These are phyloP conservation scores for Candida manassasensis DNA, from an alignment of 805 yeast species.

Conservation along the genomic window DNA sequence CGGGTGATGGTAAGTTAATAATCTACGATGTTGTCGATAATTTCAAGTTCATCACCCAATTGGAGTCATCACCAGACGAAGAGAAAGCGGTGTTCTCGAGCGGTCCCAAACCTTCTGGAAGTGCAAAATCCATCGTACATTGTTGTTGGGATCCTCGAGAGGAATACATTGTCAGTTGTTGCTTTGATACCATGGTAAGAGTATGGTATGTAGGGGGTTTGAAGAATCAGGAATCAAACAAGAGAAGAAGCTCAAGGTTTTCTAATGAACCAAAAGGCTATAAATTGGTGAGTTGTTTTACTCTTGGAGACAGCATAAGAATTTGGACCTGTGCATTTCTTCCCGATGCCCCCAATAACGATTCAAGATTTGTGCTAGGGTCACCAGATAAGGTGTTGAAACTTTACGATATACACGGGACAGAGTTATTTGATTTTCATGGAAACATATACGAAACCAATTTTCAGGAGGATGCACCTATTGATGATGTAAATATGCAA, in stretches of 20 bases:
- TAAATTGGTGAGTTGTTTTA: conserved; percentile 31
- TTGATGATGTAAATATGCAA: conserved; percentile 10
- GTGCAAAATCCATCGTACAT: conserved; percentile 48
- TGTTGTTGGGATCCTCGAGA: conserved; percentile 77
- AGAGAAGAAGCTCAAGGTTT: conserved; percentile 23
- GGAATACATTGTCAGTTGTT: conserved; percentile 59
- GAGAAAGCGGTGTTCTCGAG: conserved; percentile 24
- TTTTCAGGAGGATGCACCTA: conserved; percentile 11
- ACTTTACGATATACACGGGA: conserved; percentile 35
- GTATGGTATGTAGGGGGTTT: conserved; percentile 58
- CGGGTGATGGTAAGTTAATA: conserved; percentile 59
- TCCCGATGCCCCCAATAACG: conserved; percentile 37
- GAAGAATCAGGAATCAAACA: conserved; percentile 10
- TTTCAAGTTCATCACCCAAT: conserved; percentile 26
- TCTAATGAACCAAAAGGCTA: conserved; percentile 15
- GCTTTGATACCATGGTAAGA: conserved; percentile 64
- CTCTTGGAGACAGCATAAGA: conserved; percentile 35
- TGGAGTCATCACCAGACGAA: conserved; percentile 23
- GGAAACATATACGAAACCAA: conserved; percentile 20
- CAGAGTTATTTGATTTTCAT: conserved; percentile 40
- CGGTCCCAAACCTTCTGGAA: conserved; percentile 22
- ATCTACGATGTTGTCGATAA: conserved; percentile 59
- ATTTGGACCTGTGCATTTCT: conserved; percentile 63
- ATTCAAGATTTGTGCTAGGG: conserved; percentile 56
- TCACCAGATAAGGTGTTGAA: conserved; percentile 64